Conservation (phyloP, 441 rosid genomes). For the Flueggea neowawraea region DNA sequence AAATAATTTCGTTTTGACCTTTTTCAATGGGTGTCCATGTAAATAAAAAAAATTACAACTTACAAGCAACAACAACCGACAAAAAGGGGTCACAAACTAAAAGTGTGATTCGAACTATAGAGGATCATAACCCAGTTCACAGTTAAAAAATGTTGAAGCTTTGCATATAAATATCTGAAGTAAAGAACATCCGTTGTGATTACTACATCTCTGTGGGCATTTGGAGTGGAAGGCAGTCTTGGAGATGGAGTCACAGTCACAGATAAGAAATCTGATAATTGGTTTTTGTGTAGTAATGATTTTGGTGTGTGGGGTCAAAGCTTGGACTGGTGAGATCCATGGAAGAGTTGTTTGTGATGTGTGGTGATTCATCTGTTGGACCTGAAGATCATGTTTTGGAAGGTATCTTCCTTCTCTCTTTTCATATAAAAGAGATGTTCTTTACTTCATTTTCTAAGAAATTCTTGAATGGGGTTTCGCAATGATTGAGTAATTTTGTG, state of each 20-base stretch:
- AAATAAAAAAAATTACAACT: no score
- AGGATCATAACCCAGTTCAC: no score
- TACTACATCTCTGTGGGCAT: background rate
- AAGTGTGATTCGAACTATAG: no score
- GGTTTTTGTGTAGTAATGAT: slow-evolving; percentile 24
- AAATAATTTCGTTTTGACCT: background rate
- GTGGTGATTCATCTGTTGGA: slow-evolving; percentile 83
- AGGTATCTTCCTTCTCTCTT: slow-evolving; percentile 32
- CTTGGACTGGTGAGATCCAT: slow-evolving; percentile 92
- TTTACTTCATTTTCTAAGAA: background rate
- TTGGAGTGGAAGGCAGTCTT: background rate
- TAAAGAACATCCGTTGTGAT: background rate
- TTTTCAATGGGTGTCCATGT: background rate
- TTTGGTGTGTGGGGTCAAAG: slow-evolving; percentile 36
- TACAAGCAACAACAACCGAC: no score
- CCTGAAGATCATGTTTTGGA: slow-evolving; percentile 91
- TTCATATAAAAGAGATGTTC: background rate
- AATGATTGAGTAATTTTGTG: background rate
- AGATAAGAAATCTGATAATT: slow-evolving; percentile 22
- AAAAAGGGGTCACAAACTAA: no score
- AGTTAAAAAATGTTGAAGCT: no score
- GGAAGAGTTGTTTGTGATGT: slow-evolving; percentile 94
- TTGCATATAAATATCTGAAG: no score
- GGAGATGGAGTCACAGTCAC: background rate
- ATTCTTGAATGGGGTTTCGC: slow-evolving; percentile 4